A percentile compares a stretch with the other conserved stretches of the same genome.
Conservation (phyloP, 345 rosid genomes). For the Erucastrum elatum region DNA sequence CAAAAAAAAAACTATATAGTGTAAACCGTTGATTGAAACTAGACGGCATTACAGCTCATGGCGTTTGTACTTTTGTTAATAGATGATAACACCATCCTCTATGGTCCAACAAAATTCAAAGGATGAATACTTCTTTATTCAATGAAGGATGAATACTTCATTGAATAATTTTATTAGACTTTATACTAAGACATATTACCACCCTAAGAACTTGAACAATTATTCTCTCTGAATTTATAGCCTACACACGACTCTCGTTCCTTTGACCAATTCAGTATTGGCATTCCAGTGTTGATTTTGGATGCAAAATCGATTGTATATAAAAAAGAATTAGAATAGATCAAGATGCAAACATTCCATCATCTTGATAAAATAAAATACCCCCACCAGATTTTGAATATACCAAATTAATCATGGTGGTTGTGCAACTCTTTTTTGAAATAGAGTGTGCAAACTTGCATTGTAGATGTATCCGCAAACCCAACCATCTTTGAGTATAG, state of each 20-base stretch:
- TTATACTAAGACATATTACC: not conserved
- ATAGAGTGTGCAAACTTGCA: not conserved
- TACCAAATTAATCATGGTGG: not conserved
- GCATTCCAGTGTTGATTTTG: not conserved
- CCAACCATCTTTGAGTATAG: not conserved
- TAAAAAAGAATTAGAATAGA: not conserved
- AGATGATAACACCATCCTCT: slow-evolving; percentile 14
- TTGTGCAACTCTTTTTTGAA: too few relatives aligned
- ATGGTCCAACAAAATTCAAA: slow-evolving; percentile 20
- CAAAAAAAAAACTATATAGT: not conserved
- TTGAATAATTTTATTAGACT: not conserved
- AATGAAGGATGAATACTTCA: slow-evolving; percentile 7
- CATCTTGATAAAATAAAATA: not conserved
- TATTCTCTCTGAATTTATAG: not conserved
- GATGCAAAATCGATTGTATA: not conserved
- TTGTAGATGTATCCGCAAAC: not conserved
- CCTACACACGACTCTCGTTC: not conserved
- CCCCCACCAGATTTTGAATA: not conserved
- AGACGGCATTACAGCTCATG: slow-evolving; percentile 33
- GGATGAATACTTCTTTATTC: slow-evolving; percentile 1
- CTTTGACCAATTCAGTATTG: not conserved
- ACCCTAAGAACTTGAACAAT: not conserved
- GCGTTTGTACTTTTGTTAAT: slow-evolving; percentile 19
- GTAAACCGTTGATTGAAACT: slow-evolving; percentile 15
- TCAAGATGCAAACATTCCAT: not conserved